Evolutionary conservation across 805 yeast species (phyloP).

Genomic region (Candida montana): DNA sequence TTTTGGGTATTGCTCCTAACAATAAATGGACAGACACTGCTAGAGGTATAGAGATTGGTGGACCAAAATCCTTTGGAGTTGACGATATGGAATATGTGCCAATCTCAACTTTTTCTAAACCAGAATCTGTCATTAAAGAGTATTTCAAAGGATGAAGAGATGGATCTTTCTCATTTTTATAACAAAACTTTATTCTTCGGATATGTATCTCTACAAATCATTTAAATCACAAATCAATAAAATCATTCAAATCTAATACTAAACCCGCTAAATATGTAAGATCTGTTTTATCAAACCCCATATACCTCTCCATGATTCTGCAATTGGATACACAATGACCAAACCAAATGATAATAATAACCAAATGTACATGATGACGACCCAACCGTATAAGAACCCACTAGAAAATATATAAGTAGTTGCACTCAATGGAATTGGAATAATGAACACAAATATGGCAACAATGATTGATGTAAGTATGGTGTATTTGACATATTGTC

Average conservation of each 20-base stretch:
- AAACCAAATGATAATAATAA: slow-evolving; percentile 29
- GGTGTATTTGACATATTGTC: slow-evolving; percentile 28
- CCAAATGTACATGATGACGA: slow-evolving; percentile 31
- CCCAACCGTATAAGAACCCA: slow-evolving; percentile 29
- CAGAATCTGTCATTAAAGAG: slow-evolving; percentile 38
- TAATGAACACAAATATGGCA: slow-evolving; percentile 24
- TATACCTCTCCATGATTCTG: slow-evolving; percentile 22
- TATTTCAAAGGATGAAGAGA: slow-evolving; percentile 21
- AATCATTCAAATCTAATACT: too few species aligned
- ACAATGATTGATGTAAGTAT: slow-evolving; percentile 23
- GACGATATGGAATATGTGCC: slow-evolving; percentile 33
- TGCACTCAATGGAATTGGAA: slow-evolving; percentile 32
- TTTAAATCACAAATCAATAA: too few species aligned
- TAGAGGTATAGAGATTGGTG: slow-evolving; percentile 36
- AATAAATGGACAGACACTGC: slow-evolving; percentile 27
- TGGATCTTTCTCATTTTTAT: too few species aligned
- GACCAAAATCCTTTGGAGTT: slow-evolving; percentile 33
- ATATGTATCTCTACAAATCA: too few species aligned
- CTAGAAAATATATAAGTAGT: slow-evolving; percentile 30
- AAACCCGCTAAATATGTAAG: not conserved
- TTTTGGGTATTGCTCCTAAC: slow-evolving; percentile 33
- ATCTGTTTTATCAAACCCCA: slow-evolving; percentile 5
- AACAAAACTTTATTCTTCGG: too few species aligned
- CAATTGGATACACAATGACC: slow-evolving; percentile 28
- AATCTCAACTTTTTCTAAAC: slow-evolving; percentile 32